Evolutionary conservation across 148 eudicot genomes (phyloP).

Genomic region (Gaultheria prostrata): DNA sequence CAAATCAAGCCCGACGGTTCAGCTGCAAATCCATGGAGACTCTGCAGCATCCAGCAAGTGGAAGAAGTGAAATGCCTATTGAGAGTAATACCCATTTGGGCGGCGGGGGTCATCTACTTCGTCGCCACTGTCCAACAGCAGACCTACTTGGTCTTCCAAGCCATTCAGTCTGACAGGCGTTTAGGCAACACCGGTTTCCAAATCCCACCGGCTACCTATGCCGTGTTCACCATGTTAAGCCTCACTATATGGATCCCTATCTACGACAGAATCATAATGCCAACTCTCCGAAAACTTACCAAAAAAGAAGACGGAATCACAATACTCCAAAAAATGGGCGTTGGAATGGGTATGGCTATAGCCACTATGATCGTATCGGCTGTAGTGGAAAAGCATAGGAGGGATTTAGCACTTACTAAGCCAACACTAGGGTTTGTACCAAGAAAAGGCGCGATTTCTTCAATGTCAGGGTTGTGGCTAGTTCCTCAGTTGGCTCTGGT

Average conservation of each 20-base stretch:
- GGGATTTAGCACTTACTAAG: conserved; percentile 20
- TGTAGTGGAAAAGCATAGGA: conserved; percentile 24
- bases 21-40: conserved; percentile 39
- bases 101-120: conserved; percentile 29
- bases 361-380: conserved; percentile 20
- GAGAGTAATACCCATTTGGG: conserved; percentile 48
- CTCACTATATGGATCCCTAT: conserved; percentile 47
- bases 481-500: conserved; percentile 30
- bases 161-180: conserved; percentile 40
- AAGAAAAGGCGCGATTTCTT: conserved; percentile 27
- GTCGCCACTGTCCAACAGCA: conserved; percentile 12
- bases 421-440: conserved; percentile 28
- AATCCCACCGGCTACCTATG: conserved; percentile 51
- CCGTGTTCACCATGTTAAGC: conserved; percentile 35
- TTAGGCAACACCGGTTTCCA: conserved; percentile 28
- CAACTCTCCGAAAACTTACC: conserved; percentile 32
- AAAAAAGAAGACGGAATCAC: conserved; percentile 38
- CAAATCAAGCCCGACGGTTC: conserved; percentile 35
- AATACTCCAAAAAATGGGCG: conserved; percentile 40
- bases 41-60: conserved; percentile 42
- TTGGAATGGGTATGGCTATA: conserved; percentile 25
- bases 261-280: conserved; percentile 45
- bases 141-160: conserved; percentile 47
- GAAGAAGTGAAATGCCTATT: conserved; percentile 49
- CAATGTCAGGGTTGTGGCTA: conserved; percentile 41